These are phyloP conservation scores for Linnemannia schmuckeri DNA, from an alignment of 192 early-diverging fungal species.

Conservation along the genomic window DNA sequence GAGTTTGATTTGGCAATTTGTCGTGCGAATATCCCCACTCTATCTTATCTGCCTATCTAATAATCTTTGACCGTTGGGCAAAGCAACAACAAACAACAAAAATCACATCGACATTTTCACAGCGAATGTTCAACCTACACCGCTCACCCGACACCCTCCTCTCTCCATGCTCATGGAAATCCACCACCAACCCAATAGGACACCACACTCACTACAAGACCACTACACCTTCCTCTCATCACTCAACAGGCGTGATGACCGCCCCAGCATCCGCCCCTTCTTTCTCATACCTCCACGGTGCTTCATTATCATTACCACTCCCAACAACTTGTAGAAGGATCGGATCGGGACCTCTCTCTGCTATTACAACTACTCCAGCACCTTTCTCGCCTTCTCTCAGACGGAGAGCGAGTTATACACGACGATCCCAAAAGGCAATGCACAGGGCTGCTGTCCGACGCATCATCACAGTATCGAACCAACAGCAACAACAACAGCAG, in stretches of 20 bases:
- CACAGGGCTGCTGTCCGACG: constrained; percentile 25
- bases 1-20: neutral
- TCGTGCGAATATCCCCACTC: neutral
- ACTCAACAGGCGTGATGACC: neutral
- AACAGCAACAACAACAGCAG: constrained; percentile 23
- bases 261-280: neutral
- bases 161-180: neutral
- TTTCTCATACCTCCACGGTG: neutral
- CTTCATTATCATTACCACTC: neutral
- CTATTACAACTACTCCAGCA: neutral
- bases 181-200: neutral
- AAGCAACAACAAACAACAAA: neutral
- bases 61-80: neutral
- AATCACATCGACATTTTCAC: neutral
- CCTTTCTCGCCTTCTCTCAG: constrained; percentile 7
- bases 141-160: neutral
- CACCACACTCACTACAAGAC: neutral
- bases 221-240: neutral
- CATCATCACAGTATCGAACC: constrained; percentile 27
- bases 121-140: neutral
- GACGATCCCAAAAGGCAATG: constrained; percentile 28
- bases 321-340: neutral
- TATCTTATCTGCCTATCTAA: neutral
- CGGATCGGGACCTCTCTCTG: neutral
- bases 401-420: constrained; percentile 20